Evolutionary conservation across 768 basidiomycete genomes (phyloP), one percentile per base, ranked within the genome.

Genomic region (Boletus bicolor): DNA sequence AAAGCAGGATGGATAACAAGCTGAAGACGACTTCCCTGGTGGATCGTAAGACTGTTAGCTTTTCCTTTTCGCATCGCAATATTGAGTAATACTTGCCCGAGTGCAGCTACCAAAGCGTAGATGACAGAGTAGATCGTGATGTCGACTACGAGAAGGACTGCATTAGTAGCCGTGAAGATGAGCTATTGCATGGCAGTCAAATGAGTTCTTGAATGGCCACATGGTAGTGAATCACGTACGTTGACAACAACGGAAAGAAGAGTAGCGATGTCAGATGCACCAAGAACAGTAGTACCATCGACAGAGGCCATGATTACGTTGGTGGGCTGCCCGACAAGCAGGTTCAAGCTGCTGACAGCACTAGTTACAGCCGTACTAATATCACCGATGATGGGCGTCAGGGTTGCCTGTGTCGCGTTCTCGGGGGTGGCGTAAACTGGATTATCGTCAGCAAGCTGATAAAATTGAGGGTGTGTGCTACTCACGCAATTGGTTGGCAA

Each of bases 91-190:
- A 54, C 54, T 39, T 32, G 39, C 60, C 49, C 51, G 35, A 62
- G 56, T 21, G 26, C 9, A 26, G 32, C 8, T 12, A 44, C 12
- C 28, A 63, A 44, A 4, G 9, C 4, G 9, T 14, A 37, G 30
- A 58, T 43, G 34, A 51, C 0, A 21, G 44, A 12, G 11, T 37
- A 35, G 43, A 62, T 49, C 2, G 45, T 14, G 6, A 11, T 0
- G 28, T 62, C 44, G n/a, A 59, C 60, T 5, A 62, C 54, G 17
- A 26, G 32, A 8, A 63, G 60, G 26, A 55, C 54, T 10, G 54
- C 57, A 7, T 8, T 26, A 2, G 21, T 0, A 15, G 56, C 49
- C 2, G 24, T 14, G 43, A 63, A 52, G 54, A 63, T 3, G 43
- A 63, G 60, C 60, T 62, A 24, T 47, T 37, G 19, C 7, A 48